Conservation (phyloP, 2,329 filamentous ascomycete species). For the Colletotrichum orchidophilum region DNA sequence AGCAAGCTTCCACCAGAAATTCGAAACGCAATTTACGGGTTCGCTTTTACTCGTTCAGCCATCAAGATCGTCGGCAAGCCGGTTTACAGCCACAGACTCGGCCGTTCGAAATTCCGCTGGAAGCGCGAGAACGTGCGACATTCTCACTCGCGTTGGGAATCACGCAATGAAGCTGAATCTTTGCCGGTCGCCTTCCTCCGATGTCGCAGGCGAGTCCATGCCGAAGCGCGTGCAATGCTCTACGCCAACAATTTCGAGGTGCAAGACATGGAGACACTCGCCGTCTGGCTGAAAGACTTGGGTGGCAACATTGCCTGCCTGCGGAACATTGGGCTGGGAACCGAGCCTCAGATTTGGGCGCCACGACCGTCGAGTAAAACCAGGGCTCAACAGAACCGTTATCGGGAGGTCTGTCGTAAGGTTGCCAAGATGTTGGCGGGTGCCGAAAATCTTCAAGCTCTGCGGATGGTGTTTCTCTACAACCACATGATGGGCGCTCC, state of each 20-base stretch:
- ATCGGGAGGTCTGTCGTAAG: neutral
- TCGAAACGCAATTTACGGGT: neutral
- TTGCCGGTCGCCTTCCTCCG: neutral
- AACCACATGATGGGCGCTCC: neutral
- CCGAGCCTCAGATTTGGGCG: neutral
- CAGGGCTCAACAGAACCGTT: neutral
- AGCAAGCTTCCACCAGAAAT: neutral
- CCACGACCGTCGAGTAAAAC: neutral
- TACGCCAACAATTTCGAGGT: neutral
- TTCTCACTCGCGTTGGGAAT: neutral
- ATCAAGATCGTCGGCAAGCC: neutral
- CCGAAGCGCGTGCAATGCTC: neutral
- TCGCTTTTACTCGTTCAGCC: neutral
- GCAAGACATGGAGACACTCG: constrained; percentile 6
- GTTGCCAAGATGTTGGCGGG: neutral
- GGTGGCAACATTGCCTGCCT: neutral
- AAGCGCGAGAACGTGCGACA: neutral
- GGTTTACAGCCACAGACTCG: neutral
- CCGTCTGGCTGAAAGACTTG: neutral
- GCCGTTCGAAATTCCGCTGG: neutral
- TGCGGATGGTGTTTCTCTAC: neutral
- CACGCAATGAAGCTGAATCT: neutral
- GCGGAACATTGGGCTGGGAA: neutral
- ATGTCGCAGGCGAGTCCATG: neutral
- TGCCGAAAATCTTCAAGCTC: neutral